Percentiles rank a stretch among this genome's conserved stretches.
phyloP scores from a whole-genome alignment of 164 flowering plant genomes.

The Aristolochia contorta region DNA sequence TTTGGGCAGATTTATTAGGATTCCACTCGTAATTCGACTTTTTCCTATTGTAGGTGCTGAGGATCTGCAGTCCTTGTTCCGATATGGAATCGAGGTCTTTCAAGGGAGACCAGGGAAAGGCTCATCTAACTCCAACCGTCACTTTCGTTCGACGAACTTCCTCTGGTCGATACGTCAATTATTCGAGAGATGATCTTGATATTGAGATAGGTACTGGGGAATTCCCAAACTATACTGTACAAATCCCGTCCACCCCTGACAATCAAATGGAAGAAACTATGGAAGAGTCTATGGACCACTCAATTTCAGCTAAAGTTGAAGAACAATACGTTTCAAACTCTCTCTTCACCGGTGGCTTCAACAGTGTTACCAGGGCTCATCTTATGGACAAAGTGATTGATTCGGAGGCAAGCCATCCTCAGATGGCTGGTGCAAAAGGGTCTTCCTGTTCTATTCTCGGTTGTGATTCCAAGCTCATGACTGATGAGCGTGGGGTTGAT shows the following conservation, averaged over 20 bases:
- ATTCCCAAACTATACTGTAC: slow-evolving; percentile 43
- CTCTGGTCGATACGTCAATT: slow-evolving; percentile 44
- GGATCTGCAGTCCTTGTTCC: not conserved
- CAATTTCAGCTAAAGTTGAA: slow-evolving; percentile 46
- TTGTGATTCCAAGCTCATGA: slow-evolving; percentile 54
- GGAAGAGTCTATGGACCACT: slow-evolving; percentile 20
- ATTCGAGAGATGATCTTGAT: slow-evolving; percentile 52
- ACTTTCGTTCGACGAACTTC: slow-evolving; percentile 45
- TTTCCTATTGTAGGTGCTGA: not conserved
- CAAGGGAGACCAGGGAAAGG: slow-evolving; percentile 17
- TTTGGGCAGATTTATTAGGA: no score
- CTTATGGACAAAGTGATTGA: slow-evolving; percentile 64
- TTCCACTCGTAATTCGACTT: no score
- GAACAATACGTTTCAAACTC: slow-evolving; percentile 67
- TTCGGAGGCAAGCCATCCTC: slow-evolving; percentile 48
- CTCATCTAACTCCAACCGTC: slow-evolving; percentile 19
- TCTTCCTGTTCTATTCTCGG: slow-evolving; percentile 43
- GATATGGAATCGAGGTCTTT: slow-evolving; percentile 43
- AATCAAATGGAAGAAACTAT: slow-evolving; percentile 33
- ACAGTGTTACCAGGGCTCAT: slow-evolving; percentile 51
- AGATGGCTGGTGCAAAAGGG: slow-evolving; percentile 69
- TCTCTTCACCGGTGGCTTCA: slow-evolving; percentile 59
- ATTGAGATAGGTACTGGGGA: slow-evolving; percentile 38
- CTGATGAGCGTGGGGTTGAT: slow-evolving; percentile 50
- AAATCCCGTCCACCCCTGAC: slow-evolving; percentile 59